phyloP scores from a whole-genome alignment of 805 yeast species.

The Saccharomycopsis synnaedendra region DNA sequence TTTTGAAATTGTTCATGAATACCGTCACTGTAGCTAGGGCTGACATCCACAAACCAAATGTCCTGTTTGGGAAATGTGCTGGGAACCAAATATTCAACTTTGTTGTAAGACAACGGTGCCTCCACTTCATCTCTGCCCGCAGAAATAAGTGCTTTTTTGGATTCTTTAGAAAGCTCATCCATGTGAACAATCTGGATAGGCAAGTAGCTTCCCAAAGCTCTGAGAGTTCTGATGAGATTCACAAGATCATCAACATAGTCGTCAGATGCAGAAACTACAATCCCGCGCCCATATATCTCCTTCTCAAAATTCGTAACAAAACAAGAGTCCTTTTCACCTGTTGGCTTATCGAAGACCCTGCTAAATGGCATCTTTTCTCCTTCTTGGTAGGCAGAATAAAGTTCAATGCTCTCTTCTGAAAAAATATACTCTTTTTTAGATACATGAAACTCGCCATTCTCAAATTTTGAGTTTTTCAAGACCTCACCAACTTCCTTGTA shows the following conservation, averaged over 20 bases:
- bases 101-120: slow-evolving; percentile 14
- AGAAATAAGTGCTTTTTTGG: slow-evolving; percentile 24
- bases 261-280: slow-evolving; percentile 23
- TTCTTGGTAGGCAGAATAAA: not conserved
- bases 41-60: slow-evolving; percentile 30
- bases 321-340: slow-evolving; percentile 21
- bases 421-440: slow-evolving; percentile 1
- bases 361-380: slow-evolving; percentile 17
- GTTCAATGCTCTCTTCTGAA: slow-evolving; percentile 1
- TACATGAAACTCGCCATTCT: not conserved
- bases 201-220: slow-evolving; percentile 25
- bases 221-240: slow-evolving; percentile 29
- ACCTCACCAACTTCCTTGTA: not conserved
- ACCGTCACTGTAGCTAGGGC: slow-evolving; percentile 20
- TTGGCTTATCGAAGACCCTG: slow-evolving; percentile 22
- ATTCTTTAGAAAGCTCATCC: slow-evolving; percentile 24
- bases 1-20: slow-evolving; percentile 17
- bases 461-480: too few species aligned
- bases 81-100: not conserved
- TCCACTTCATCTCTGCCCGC: slow-evolving; percentile 31
- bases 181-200: slow-evolving; percentile 33
- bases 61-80: slow-evolving; percentile 23
- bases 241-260: slow-evolving; percentile 21
- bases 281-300: slow-evolving; percentile 25
- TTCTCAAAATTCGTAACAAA: slow-evolving; percentile 20